These are phyloP conservation scores for Craspedostauros australis DNA, from an alignment of 108 stramenopile species.

Conservation along the genomic window DNA sequence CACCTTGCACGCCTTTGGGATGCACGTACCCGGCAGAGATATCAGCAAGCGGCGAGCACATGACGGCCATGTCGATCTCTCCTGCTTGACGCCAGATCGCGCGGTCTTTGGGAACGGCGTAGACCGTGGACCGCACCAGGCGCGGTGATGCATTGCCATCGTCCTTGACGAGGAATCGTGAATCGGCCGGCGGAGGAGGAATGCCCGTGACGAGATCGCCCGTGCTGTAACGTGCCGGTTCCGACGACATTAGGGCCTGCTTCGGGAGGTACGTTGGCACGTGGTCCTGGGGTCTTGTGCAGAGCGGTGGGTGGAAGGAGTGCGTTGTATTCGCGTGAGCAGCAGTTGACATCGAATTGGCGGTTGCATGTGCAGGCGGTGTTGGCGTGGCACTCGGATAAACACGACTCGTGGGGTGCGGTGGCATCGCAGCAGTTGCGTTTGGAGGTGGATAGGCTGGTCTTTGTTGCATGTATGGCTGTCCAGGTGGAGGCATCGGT, in stretches of 20 bases:
- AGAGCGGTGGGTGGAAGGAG: conserved; percentile 5
- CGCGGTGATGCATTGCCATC: conserved; percentile 63
- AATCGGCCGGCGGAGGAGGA: conserved; percentile 52
- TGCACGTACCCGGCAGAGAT: too few relatives aligned
- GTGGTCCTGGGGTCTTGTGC: conserved; percentile 10
- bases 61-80: conserved; percentile 49
- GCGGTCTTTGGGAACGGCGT: conserved; percentile 48
- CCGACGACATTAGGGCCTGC: conserved; percentile 23
- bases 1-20: too few relatives aligned
- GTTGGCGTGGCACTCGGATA: neutral
- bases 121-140: conserved; percentile 46
- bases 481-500: too few relatives aligned
- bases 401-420: too few relatives aligned
- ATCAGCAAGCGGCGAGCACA: conserved; percentile 8
- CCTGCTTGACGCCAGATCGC: conserved; percentile 36
- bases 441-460: too few relatives aligned
- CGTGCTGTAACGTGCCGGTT: conserved; percentile 15
- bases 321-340: neutral
- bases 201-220: neutral
- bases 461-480: too few relatives aligned
- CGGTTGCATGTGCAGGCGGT: neutral
- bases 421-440: too few relatives aligned
- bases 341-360: neutral
- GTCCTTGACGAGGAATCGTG: conserved; percentile 41
- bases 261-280: neutral